Evolutionary conservation across 2,329 filamentous ascomycete species (phyloP).

Genomic region (Penicillium nordicum): DNA sequence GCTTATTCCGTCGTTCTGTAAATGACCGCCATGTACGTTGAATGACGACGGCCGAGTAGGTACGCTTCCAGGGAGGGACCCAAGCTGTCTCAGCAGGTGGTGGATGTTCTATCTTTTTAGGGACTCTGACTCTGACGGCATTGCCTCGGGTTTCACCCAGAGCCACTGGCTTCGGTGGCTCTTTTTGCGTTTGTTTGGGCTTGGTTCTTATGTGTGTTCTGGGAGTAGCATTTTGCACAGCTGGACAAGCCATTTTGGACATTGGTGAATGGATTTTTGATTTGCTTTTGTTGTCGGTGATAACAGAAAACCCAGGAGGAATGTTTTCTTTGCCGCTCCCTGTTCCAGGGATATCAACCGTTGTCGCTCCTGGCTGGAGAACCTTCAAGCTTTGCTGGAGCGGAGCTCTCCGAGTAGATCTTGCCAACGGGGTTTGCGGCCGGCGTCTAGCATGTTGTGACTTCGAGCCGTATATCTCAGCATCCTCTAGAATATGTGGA

Average conservation of each 20-base stretch:
- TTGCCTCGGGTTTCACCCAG: slow-evolving; percentile 17
- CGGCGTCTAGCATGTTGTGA: slow-evolving; percentile 35
- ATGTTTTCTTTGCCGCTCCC: slow-evolving; percentile 63
- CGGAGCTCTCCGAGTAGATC: slow-evolving; percentile 41
- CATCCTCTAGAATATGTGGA: slow-evolving; percentile 13
- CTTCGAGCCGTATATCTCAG: slow-evolving; percentile 33
- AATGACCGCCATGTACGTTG: slow-evolving; percentile 51
- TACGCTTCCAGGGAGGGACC: slow-evolving; percentile 48
- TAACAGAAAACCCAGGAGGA: slow-evolving; percentile 45
- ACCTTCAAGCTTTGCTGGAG: slow-evolving; percentile 44
- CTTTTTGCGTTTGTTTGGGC: background rate
- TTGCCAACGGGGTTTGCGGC: slow-evolving; percentile 21
- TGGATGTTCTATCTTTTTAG: slow-evolving; percentile 11
- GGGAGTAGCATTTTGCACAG: background rate
- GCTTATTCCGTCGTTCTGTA: slow-evolving; percentile 15
- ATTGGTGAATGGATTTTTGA: background rate
- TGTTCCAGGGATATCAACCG: slow-evolving; percentile 49
- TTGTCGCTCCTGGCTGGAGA: slow-evolving; percentile 41
- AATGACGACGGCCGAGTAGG: slow-evolving; percentile 52
- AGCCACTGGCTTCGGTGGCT: background rate
- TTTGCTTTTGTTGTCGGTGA: slow-evolving; percentile 18
- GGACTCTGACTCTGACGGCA: background rate
- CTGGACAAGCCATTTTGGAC: background rate
- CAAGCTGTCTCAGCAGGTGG: slow-evolving; percentile 55
- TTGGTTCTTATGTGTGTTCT: background rate